Percentiles rank a stretch among this genome's conserved stretches.
Conservation (phyloP, 2,329 filamentous ascomycete genomes). For the Fusarium xyrophilum region DNA sequence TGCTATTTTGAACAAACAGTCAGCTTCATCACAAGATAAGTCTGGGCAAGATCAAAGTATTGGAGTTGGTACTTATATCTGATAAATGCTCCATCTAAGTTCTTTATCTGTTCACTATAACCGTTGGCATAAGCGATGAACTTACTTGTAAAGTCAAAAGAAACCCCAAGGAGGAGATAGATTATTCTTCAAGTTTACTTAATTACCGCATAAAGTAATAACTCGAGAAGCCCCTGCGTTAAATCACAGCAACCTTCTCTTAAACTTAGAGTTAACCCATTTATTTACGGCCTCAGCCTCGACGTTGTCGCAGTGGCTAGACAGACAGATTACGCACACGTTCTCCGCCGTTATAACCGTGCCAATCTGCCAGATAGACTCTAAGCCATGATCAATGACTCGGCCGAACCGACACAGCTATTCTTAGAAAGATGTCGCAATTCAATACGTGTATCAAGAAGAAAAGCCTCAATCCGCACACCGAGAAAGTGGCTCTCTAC, state of each 20-base stretch:
- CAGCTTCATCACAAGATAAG: neutral
- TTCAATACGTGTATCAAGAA: neutral
- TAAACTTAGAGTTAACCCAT: neutral
- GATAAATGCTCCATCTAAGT: neutral
- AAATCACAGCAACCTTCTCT: neutral
- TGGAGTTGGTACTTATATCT: neutral
- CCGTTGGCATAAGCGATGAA: neutral
- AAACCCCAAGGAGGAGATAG: neutral
- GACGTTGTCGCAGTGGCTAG: neutral
- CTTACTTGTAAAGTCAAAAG: too few species aligned
- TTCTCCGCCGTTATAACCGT: neutral
- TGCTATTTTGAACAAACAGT: neutral
- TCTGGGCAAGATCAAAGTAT: neutral
- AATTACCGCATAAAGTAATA: neutral
- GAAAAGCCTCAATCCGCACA: neutral
- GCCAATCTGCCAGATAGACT: neutral
- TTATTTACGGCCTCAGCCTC: neutral
- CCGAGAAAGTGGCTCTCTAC: constrained; percentile 3
- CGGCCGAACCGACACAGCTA: constrained; percentile 10
- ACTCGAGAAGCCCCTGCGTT: neutral
- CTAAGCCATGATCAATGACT: neutral
- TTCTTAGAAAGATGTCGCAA: constrained; percentile 8
- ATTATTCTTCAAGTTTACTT: neutral
- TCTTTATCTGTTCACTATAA: too few species aligned
- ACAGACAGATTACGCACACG: neutral